These are phyloP conservation scores for Vigna mungo DNA, from an alignment of 306 rosid genomes.

Conservation along the genomic window DNA sequence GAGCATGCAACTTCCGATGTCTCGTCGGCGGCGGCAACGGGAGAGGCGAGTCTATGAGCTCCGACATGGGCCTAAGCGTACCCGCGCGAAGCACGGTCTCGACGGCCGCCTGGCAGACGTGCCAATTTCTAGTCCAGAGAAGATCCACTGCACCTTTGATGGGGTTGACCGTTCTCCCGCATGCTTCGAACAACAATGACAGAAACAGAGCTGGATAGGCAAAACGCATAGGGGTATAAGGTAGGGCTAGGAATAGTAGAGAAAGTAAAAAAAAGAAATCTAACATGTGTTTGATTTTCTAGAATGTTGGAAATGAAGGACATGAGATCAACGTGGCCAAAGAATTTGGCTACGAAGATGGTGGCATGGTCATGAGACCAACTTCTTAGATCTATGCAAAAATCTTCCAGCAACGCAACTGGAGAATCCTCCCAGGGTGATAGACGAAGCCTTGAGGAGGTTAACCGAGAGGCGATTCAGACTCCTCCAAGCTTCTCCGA, in stretches of 20 bases:
- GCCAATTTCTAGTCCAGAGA: slow-evolving; percentile 93
- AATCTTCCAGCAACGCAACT: background rate
- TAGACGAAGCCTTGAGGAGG: too few relatives aligned
- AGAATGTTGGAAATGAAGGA: slow-evolving; percentile 94
- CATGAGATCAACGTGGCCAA: slow-evolving; percentile 98
- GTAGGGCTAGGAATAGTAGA: background rate
- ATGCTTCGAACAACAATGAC: slow-evolving; percentile 82
- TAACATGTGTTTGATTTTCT: slow-evolving; percentile 80
- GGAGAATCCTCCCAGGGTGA: slow-evolving; percentile 18
- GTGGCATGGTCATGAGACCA: slow-evolving; percentile 76
- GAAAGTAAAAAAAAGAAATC: background rate
- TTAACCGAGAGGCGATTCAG: too few relatives aligned
- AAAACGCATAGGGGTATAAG: background rate
- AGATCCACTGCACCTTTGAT: slow-evolving; percentile 90
- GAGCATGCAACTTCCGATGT: slow-evolving; percentile 60
- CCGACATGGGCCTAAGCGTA: slow-evolving; percentile 63
- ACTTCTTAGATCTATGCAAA: slow-evolving; percentile 39
- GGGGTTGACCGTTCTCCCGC: slow-evolving; percentile 87
- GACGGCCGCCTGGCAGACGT: slow-evolving; percentile 85
- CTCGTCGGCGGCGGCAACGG: slow-evolving; percentile 56
- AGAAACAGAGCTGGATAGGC: slow-evolving; percentile 72
- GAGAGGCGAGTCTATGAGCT: slow-evolving; percentile 45
- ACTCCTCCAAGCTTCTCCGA: too few relatives aligned
- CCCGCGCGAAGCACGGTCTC: slow-evolving; percentile 89
- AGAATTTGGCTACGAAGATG: slow-evolving; percentile 94